These are phyloP conservation scores for Bisporella sp. DNA, from an alignment of 2,329 filamentous ascomycete species.

Conservation along the genomic window DNA sequence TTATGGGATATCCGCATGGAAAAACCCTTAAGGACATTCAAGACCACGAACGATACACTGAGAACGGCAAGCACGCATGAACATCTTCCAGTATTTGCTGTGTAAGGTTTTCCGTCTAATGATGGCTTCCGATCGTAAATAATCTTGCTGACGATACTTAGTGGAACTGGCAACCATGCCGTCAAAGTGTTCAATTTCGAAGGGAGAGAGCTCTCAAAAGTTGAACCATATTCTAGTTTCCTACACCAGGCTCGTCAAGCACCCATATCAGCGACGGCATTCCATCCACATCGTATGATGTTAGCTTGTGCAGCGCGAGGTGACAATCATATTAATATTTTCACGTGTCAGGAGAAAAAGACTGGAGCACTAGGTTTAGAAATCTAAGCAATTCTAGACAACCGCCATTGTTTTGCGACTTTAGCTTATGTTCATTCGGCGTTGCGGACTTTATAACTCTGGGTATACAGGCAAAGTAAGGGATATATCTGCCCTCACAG, in stretches of 20 bases:
- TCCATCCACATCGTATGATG: constrained; percentile 91
- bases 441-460: background rate
- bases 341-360: constrained; percentile 56
- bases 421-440: background rate
- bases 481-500: no score
- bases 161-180: constrained; percentile 78
- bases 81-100: constrained; percentile 90
- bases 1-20: constrained; percentile 95
- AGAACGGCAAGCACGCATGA: constrained; percentile 89
- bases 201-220: constrained; percentile 68
- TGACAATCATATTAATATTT: constrained; percentile 87
- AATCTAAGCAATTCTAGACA: no score
- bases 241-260: constrained; percentile 72
- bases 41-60: constrained; percentile 69
- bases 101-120: constrained; percentile 51
- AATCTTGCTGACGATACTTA: constrained; percentile 30
- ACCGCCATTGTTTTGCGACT: background rate
- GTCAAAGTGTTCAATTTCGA: constrained; percentile 92
- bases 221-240: constrained; percentile 89
- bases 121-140: background rate
- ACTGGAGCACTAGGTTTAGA: no score
- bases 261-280: constrained; percentile 82
- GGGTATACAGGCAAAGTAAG: background rate
- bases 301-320: constrained; percentile 80
- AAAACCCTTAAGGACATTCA: constrained; percentile 63